A percentile compares a stretch with the other conserved stretches of the same genome.
These are phyloP conservation scores for Aspergillus melleus DNA, from an alignment of 2,329 filamentous ascomycete species.

Conservation along the genomic window DNA sequence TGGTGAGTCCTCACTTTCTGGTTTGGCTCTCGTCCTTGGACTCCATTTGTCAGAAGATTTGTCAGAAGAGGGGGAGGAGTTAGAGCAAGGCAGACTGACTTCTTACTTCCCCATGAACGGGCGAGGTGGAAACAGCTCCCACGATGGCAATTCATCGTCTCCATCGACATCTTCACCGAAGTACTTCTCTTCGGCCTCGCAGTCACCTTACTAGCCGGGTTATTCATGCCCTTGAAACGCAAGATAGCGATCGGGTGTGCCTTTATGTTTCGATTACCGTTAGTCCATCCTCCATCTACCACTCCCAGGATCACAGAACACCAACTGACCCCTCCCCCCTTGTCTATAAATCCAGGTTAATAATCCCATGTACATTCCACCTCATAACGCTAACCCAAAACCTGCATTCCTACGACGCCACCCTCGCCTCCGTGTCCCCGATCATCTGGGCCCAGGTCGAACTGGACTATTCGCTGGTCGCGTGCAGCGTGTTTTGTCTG, in stretches of 20 bases:
- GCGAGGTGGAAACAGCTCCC: slow-evolving; percentile 18
- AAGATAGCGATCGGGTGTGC: slow-evolving; percentile 35
- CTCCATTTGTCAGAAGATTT: too few species aligned
- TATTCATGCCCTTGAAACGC: slow-evolving; percentile 34
- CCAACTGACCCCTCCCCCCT: too few species aligned
- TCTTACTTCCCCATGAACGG: too few species aligned
- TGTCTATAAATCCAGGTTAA: slow-evolving; percentile 26
- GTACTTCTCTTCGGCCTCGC: slow-evolving; percentile 32
- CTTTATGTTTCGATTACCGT: slow-evolving; percentile 40
- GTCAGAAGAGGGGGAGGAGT: too few species aligned
- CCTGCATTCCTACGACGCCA: slow-evolving; percentile 34
- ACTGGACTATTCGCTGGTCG: slow-evolving; percentile 36
- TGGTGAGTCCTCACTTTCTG: slow-evolving; percentile 18
- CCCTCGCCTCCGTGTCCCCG: slow-evolving; percentile 33
- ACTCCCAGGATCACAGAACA: not conserved
- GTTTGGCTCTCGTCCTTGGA: not conserved
- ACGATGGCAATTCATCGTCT: slow-evolving; percentile 37
- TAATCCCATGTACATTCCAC: slow-evolving; percentile 38
- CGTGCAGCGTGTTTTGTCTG: slow-evolving; percentile 39
- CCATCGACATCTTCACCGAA: slow-evolving; percentile 38
- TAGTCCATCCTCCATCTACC: slow-evolving; percentile 16
- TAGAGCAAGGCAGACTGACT: too few species aligned
- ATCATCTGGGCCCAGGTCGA: slow-evolving; percentile 39
- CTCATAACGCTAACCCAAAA: slow-evolving; percentile 31
- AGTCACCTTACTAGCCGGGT: slow-evolving; percentile 28